Evolutionary conservation across 768 basidiomycete genomes (phyloP), one percentile per base, ranked within the genome.

Genomic region (Russula dissimulans): DNA sequence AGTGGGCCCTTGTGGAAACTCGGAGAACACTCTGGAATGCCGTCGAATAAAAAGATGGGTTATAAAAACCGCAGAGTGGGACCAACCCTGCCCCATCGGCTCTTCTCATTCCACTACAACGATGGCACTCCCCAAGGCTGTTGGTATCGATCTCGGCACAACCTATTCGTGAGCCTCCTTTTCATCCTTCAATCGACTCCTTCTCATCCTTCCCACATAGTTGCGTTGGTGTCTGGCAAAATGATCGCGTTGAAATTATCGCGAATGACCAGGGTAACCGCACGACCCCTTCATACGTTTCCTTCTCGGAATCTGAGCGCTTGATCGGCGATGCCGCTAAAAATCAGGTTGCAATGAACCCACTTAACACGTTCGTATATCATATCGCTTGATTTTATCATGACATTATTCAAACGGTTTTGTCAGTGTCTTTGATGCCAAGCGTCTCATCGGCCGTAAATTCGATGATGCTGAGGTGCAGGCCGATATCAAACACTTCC

Each of bases 201-300:
- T 66, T 26, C 49, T 58, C 32, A 66, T 48, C 12, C 50, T 29
- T 57, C 59, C 63, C 41, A 39, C 58, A 41, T 58, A 94, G 91
- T n/a, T 97, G 95, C 75, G 95, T 97, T 69, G 95, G 91, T 81
- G 95, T 98, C 64, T 98, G 95, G 94, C 91, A 95, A 81, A 94
- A 97, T 71, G 95, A 98, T 79, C 91, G 95, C 72, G 95, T 97
- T 66, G 95, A 97, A 78, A 97, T 97, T 79, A 97, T 97, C 72
- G 89, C 89, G 76, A 92, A 92, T 70, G 89, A 92, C 75, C 90
- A 91, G 79, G 89, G 90, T 72, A 91, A 95, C 79, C 88, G 93
- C 59, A 95, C 94, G 9, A 95, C 93, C 7, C 93, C 94, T 15
- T 95, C 94, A 8, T 95, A 95, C 73, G 94, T 97, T 75, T 86